Percentiles rank a stretch among this genome's conserved stretches.
These are phyloP conservation scores for Yamadazyma friedrichii DNA, from an alignment of 1,139 yeast genomes.

Conservation along the genomic window DNA sequence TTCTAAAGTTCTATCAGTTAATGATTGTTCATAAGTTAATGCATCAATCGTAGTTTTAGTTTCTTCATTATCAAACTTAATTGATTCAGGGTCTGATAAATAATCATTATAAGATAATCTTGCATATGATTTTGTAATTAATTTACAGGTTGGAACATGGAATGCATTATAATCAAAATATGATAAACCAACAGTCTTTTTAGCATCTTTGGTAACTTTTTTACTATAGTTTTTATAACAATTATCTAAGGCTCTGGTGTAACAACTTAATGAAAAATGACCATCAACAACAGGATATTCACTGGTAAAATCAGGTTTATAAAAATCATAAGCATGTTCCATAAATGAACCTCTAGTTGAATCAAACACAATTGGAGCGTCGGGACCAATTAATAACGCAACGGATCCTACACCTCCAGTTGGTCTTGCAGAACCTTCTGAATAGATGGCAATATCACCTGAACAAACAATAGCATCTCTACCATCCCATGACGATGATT, in stretches of 20 bases:
- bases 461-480: slow-evolving; percentile 96
- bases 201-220: slow-evolving; percentile 63
- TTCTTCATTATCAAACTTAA: slow-evolving; percentile 56
- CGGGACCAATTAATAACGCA: slow-evolving; percentile 94
- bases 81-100: slow-evolving; percentile 54
- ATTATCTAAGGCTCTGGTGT: slow-evolving; percentile 88
- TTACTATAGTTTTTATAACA: slow-evolving; percentile 81
- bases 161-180: slow-evolving; percentile 92
- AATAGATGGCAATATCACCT: slow-evolving; percentile 97
- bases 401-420: slow-evolving; percentile 99
- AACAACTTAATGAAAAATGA: slow-evolving; percentile 91
- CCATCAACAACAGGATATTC: slow-evolving; percentile 99
- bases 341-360: slow-evolving; percentile 84
- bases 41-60: slow-evolving; percentile 55
- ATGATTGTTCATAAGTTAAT: slow-evolving; percentile 72
- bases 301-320: slow-evolving; percentile 93
- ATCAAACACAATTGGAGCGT: slow-evolving; percentile 95
- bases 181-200: slow-evolving; percentile 61
- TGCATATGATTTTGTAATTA: slow-evolving; percentile 90
- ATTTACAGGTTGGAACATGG: slow-evolving; percentile 98
- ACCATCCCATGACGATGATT: slow-evolving; percentile 97
- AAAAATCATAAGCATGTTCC: slow-evolving; percentile 97
- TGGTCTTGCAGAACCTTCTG: slow-evolving; percentile 98
- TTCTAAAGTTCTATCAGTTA: slow-evolving; percentile 79
- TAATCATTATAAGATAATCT: slow-evolving; percentile 89